phyloP scores from a whole-genome alignment of 805 yeast species.

The Candida andamanensis region DNA sequence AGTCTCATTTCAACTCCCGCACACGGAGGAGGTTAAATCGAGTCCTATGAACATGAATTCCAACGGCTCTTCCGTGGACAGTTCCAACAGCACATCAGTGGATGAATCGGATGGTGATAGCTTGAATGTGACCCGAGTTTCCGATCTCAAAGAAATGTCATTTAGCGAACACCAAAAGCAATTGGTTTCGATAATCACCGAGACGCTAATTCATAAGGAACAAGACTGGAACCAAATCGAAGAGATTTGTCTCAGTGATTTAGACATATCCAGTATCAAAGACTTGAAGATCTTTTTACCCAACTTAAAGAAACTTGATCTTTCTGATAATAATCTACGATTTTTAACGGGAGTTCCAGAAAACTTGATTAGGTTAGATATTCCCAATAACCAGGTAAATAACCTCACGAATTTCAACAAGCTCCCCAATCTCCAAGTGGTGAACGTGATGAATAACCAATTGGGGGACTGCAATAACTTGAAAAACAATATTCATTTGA shows the following conservation, averaged over 20 bases:
- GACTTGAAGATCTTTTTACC: conserved; percentile 45
- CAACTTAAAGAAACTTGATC: conserved; percentile 31
- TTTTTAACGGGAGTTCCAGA: conserved; percentile 45
- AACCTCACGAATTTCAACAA: conserved; percentile 38
- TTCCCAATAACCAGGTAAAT: conserved; percentile 36
- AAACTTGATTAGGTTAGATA: conserved; percentile 29
- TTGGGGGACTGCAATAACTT: conserved; percentile 34
- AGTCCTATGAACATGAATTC: conserved; percentile 6
- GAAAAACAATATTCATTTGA: conserved; percentile 36
- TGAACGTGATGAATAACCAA: conserved; percentile 36
- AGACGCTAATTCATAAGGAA: conserved; percentile 31
- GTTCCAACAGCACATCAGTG: not conserved
- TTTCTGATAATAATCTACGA: conserved; percentile 37
- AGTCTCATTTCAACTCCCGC: conserved; percentile 39
- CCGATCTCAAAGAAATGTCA: conserved; percentile 41
- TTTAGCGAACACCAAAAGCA: conserved; percentile 43
- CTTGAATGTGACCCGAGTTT: conserved; percentile 36
- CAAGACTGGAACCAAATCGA: conserved; percentile 40
- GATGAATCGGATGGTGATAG: conserved; percentile 1
- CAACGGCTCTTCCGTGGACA: not conserved
- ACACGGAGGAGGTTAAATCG: conserved; percentile 11
- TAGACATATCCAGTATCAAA: conserved; percentile 35
- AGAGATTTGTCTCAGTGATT: conserved; percentile 30
- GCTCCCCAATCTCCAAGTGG: conserved; percentile 36
- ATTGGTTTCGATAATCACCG: conserved; percentile 44